Evolutionary conservation across 129 eudicot species (phyloP), one percentile per base, ranked within the genome.

Genomic region (Lonicera japonica): DNA sequence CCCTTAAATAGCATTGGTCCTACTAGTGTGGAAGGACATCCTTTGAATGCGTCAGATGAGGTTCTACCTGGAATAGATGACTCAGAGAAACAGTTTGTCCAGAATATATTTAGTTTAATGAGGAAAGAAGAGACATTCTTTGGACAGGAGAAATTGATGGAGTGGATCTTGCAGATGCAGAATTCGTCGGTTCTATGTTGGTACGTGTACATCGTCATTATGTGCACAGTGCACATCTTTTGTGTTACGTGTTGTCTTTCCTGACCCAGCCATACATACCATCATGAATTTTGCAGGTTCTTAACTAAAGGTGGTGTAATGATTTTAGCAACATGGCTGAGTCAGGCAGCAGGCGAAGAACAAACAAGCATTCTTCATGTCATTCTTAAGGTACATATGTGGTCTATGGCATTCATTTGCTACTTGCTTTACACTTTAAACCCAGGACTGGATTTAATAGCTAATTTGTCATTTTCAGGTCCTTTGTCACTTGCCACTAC

Each of bases 241-340:
- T 15, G 55, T 59, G 8, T n/a, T 24, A 7, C 16, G 48, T 17
- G 38, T 29, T 5, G 18, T 18, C 29, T 36, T 47, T 22, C 12
- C 22, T 58, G 67, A 54, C 52, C 47, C 52, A 22, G 55, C 25
- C 47, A 20, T 29, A 19, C 47, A 20, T 29, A 19, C 34, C 62
- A 59, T 66, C 5, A 17, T 58, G 62, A 53, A 22, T 48, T 63
- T 68, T 53, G n/a, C 66, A 94, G 99, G 96, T 88, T 94, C 68
- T 51, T 88, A 70, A 74, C 81, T 40, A 82, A 88, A 74, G 99
- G 95, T 5, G 95, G 99, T 60, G 79, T 94, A 53, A 85, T 94
- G 95, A 88, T 94, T 63, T 73, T 94, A 67, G 96, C 96, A 56
- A 80, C 99, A 0, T 94, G 99, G 99, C 65, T 94, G 79, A 81